phyloP scores from a whole-genome alignment of 163 green algal species.

The Chlamydomonas reinhardtii region DNA sequence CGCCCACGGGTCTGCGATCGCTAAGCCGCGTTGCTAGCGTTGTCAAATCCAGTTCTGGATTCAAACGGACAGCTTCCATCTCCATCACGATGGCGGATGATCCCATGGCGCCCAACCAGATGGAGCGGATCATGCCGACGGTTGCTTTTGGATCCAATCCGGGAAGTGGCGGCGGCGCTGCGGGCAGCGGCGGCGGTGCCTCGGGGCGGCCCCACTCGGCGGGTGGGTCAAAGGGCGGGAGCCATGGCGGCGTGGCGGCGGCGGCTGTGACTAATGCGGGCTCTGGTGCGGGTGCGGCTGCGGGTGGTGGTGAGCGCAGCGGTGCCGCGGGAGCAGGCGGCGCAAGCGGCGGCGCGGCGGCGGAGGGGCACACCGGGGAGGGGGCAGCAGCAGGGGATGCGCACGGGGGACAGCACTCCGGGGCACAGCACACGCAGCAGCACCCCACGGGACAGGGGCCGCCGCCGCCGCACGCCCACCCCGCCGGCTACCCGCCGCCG shows the following conservation, averaged over 20 bases:
- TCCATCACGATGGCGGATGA: conserved; percentile 51
- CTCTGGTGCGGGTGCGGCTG: too few relatives aligned
- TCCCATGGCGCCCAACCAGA: conserved; percentile 44
- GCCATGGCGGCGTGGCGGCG: too few relatives aligned
- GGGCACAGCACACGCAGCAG: not conserved
- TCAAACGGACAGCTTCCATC: conserved; percentile 37
- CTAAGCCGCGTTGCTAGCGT: conserved; percentile 18
- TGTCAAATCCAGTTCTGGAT: conserved; percentile 36
- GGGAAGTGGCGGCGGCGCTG: not conserved
- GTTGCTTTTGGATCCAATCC: not conserved
- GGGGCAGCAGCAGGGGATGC: not conserved
- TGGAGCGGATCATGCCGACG: conserved; percentile 25
- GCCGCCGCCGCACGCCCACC: too few relatives aligned
- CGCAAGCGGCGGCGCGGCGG: too few relatives aligned
- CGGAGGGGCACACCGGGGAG: not conserved
- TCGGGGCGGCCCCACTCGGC: not conserved
- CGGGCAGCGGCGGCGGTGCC: not conserved
- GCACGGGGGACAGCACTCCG: not conserved
- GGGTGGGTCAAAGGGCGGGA: too few relatives aligned
- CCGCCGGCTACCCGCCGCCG: not conserved
- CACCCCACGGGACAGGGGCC: not conserved
- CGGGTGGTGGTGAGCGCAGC: too few relatives aligned
- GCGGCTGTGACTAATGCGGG: too few relatives aligned
- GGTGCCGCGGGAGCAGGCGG: too few relatives aligned
- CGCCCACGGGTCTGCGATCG: not conserved